These are phyloP conservation scores for Sindora glabra DNA, from an alignment of 306 rosid species.

Conservation along the genomic window DNA sequence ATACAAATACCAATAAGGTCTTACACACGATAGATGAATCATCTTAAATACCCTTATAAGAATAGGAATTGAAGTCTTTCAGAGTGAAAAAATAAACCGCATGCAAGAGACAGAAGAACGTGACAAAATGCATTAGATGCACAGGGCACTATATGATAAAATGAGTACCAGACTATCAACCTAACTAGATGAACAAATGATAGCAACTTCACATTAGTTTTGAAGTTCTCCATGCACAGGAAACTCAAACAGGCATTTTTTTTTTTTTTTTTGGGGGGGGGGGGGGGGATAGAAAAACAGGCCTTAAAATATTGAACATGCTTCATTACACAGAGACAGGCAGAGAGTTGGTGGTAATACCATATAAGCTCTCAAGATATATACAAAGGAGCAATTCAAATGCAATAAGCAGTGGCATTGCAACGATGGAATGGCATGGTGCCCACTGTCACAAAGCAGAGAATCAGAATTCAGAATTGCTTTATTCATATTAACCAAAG, in stretches of 20 bases:
- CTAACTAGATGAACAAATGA: constrained; percentile 8
- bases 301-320: neutral
- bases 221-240: neutral
- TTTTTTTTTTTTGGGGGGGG: too few species aligned
- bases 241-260: constrained; percentile 5
- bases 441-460: constrained; percentile 92
- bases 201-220: constrained; percentile 4
- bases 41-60: too few species aligned
- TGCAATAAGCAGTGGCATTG: constrained; percentile 82
- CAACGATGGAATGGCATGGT: constrained; percentile 93
- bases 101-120: too few species aligned
- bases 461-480: constrained; percentile 18
- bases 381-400: constrained; percentile 97
- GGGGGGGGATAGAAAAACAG: neutral
- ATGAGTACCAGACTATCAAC: constrained; percentile 4
- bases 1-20: too few species aligned
- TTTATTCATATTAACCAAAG: neutral
- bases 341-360: constrained; percentile 34
- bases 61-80: too few species aligned
- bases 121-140: too few species aligned
- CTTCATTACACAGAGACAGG: neutral
- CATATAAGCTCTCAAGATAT: constrained; percentile 79
- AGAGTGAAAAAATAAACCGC: too few species aligned
- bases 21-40: too few species aligned
- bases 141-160: neutral